Conservation (phyloP, 2,329 filamentous ascomycete genomes). For the Aspergillus sp. region DNA sequence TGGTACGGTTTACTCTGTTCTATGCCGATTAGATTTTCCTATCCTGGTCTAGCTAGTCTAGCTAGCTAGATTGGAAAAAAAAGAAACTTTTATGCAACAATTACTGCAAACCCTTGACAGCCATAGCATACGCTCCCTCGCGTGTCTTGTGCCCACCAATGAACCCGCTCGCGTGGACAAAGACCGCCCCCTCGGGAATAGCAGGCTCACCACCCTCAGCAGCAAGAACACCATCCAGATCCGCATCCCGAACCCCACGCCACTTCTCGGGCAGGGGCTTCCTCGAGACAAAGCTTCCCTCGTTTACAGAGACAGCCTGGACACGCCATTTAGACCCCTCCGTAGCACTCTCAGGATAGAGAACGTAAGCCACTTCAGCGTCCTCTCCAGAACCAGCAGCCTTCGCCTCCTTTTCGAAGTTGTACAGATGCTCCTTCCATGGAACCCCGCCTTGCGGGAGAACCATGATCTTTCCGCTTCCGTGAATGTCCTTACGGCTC, state of each 20-base stretch:
- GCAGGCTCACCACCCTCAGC: slow-evolving; percentile 40
- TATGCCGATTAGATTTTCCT: not conserved
- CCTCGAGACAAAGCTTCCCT: slow-evolving; percentile 86
- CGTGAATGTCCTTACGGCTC: slow-evolving; percentile 65
- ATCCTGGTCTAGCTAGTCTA: no score
- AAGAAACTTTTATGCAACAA: not conserved
- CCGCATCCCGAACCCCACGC: slow-evolving; percentile 85
- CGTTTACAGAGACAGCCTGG: slow-evolving; percentile 81
- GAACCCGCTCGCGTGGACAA: slow-evolving; percentile 92
- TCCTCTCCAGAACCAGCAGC: slow-evolving; percentile 37
- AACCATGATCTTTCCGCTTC: slow-evolving; percentile 76
- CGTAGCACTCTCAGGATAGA: slow-evolving; percentile 81
- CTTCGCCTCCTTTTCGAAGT: slow-evolving; percentile 68
- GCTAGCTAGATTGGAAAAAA: not conserved
- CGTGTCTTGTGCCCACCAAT: slow-evolving; percentile 94
- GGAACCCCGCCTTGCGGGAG: slow-evolving; percentile 75
- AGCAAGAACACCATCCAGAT: slow-evolving; percentile 64
- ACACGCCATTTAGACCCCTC: slow-evolving; percentile 86
- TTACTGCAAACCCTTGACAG: slow-evolving; percentile 33
- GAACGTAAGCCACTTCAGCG: slow-evolving; percentile 72
- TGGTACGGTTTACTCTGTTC: not conserved
- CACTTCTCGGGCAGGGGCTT: slow-evolving; percentile 88
- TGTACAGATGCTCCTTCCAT: slow-evolving; percentile 96
- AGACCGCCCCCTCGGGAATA: slow-evolving; percentile 65
- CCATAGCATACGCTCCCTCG: slow-evolving; percentile 85